Conservation (phyloP, 2,329 filamentous ascomycete genomes). For the Gaeumannomyces sp. region DNA sequence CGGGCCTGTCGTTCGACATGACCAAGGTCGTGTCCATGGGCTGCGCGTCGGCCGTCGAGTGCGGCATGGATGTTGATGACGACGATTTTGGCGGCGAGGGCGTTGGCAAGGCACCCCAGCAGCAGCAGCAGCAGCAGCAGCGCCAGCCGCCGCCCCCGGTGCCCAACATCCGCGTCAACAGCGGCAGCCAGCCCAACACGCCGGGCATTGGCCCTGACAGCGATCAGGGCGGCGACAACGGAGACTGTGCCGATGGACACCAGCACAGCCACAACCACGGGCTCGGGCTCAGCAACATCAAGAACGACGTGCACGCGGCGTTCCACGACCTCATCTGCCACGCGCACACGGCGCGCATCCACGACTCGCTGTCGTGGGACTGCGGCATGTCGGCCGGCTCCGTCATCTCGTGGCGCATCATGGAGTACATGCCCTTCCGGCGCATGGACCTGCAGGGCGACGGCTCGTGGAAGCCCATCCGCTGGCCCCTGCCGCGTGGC, state of each 20-base stretch:
- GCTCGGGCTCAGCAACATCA: no score
- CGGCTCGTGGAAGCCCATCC: slow-evolving; percentile 72
- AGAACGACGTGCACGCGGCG: slow-evolving; percentile 9
- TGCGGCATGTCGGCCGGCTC: slow-evolving; percentile 49
- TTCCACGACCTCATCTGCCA: slow-evolving; percentile 55
- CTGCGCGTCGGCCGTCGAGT: slow-evolving; percentile 34
- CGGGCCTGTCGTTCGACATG: slow-evolving; percentile 64
- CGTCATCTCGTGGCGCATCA: slow-evolving; percentile 65
- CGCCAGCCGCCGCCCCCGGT: slow-evolving; percentile 11
- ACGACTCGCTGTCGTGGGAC: slow-evolving; percentile 64
- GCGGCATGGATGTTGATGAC: not conserved
- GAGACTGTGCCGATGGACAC: not conserved
- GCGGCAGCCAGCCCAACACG: slow-evolving; percentile 19
- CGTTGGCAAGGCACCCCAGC: not conserved
- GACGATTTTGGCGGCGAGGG: not conserved
- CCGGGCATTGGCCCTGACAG: not conserved
- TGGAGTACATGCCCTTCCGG: slow-evolving; percentile 78
- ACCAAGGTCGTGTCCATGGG: slow-evolving; percentile 62
- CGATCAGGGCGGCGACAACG: not conserved
- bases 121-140: not conserved
- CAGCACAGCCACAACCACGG: no score
- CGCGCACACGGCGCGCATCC: slow-evolving; percentile 51
- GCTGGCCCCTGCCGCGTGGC: slow-evolving; percentile 72
- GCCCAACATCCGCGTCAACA: slow-evolving; percentile 30
- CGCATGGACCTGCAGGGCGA: slow-evolving; percentile 71